Evolutionary conservation across 2,329 filamentous ascomycete species (phyloP), one percentile per base, ranked within the genome.

Genomic region (Fusarium verticillioides): DNA sequence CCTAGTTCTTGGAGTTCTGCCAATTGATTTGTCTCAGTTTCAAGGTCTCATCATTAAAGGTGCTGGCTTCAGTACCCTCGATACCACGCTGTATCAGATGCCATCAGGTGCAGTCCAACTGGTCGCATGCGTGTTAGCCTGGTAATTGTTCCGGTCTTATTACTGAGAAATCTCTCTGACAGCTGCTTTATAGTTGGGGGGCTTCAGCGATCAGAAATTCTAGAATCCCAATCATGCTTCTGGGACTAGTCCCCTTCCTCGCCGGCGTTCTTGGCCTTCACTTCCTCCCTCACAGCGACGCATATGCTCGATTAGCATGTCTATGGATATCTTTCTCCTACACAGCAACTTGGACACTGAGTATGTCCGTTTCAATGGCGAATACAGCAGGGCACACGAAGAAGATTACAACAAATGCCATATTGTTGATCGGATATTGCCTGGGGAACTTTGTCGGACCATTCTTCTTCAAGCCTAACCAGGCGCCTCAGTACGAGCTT

Each of bases 371-470:
- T 4, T 63, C 73, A 10, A 74, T 73, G 32, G 74, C 73, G 18
- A 75, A 75, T 8, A 77, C 79, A 4, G 80, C 82, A 0, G 81
- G 82, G 0, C 80, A 83, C 34, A 83, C 82, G 0, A 83, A 83
- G 49, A 82, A 85, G 54, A 79, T 79, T 1, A 86, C 85, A 0
- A 78, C 81, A 4, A 87, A 87, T 26, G 79, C 86, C 3, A 78
- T 86, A 18, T 79, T 86, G 1, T 83, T 87, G 47, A 80, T 87
- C 9, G 85, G 84, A 0, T 89, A 81, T 52, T 81, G 79, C 36
- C 49, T 76, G 0, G 81, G 80, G 4, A 85, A 85, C 54, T 83
- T 85, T 54, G 79, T 84, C 9, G 83, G 78, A 0, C 83, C 84
- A 0, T 79, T 83, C 56, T 83, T 84, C 28, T 85, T 85, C 37